Percentiles rank a stretch among this genome's conserved stretches.
Conservation (phyloP, 352 stramenopile species). For the Elongisporangium anandrum region DNA sequence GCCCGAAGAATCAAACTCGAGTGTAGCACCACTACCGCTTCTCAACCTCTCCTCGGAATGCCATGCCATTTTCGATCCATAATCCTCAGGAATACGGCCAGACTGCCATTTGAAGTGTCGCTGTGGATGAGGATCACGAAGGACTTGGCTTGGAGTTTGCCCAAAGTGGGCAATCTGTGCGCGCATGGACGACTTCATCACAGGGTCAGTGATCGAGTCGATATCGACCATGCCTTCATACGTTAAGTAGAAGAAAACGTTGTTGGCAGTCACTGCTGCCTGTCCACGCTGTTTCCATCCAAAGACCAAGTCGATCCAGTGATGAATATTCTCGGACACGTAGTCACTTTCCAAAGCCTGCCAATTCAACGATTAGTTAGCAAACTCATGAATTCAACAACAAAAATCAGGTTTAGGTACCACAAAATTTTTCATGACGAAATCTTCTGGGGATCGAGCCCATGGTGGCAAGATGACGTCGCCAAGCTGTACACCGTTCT, state of each 20-base stretch:
- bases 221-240: conserved; percentile 99
- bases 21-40: not conserved
- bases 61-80: not conserved
- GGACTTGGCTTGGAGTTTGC: conserved; percentile 96
- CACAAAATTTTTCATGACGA: conserved; percentile 83
- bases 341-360: conserved; percentile 85
- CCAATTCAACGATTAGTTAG: not conserved
- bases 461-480: conserved; percentile 94
- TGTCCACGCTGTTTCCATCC: conserved; percentile 64
- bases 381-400: not conserved
- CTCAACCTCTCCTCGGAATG: not conserved
- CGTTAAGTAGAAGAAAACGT: conserved; percentile 98
- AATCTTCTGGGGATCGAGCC: conserved; percentile 76
- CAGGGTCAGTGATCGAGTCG: conserved; percentile 91
- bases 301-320: conserved; percentile 89
- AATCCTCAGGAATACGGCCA: not conserved
- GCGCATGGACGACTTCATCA: conserved; percentile 92
- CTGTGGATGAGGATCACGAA: conserved; percentile 81
- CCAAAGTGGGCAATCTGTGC: conserved; percentile 98
- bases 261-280: conserved; percentile 91
- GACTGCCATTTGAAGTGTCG: conserved; percentile 20
- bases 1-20: not conserved
- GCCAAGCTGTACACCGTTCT: conserved; percentile 82
- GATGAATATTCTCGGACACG: conserved; percentile 75
- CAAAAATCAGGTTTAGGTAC: conserved; percentile 24